Evolutionary conservation across 768 basidiomycete genomes (phyloP), one percentile per base, ranked within the genome.

Genomic region (Coprinopsis marcescibilis): DNA sequence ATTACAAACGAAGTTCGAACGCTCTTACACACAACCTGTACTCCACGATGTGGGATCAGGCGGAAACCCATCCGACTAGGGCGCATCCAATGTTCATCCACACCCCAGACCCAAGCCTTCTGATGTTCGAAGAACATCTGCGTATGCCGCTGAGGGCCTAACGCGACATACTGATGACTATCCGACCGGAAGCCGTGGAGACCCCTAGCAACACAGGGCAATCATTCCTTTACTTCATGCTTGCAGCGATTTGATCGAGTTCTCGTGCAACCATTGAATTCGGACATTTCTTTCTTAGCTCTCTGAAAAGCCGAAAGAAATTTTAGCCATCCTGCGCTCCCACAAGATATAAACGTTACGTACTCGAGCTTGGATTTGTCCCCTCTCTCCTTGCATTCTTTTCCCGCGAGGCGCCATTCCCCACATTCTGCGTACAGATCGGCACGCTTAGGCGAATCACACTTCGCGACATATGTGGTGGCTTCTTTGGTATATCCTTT

Each of bases 371-470:
- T 85, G 5, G 75, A 78, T 63, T 85, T 87, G 61, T 99, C 92
- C 1, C 83, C 82, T 21, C 89, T 72, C 42, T 94, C 90, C 63
- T 91, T 95, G 63, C 90, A 95, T 54, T 91, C 88, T 58, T 78
- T 82, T 1, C 85, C 94, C 0, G 93, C 94, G 60, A 78, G 69
- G 30, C 82, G 76, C 91, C 91, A 96, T 46, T 96, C 95, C 2
- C 86, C 86, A 57, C 92, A 96, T 51, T 81, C 74, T 19, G 93
- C 85, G 57, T 90, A 99, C 33, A 99, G 66, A 48, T 97, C 93
- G 3, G 85, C 80, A 19, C 92, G 75, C 54, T 80, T 83, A 20
- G 80, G 83, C 1, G 81, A 73, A 60, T 98, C 96, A 57, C 95
- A 98, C 23, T 82, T 80, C 2, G 82, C 64, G 17, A 98, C 88